Evolutionary conservation across 2,329 filamentous ascomycete species (phyloP).

Genomic region (Ophiostoma quercus): DNA sequence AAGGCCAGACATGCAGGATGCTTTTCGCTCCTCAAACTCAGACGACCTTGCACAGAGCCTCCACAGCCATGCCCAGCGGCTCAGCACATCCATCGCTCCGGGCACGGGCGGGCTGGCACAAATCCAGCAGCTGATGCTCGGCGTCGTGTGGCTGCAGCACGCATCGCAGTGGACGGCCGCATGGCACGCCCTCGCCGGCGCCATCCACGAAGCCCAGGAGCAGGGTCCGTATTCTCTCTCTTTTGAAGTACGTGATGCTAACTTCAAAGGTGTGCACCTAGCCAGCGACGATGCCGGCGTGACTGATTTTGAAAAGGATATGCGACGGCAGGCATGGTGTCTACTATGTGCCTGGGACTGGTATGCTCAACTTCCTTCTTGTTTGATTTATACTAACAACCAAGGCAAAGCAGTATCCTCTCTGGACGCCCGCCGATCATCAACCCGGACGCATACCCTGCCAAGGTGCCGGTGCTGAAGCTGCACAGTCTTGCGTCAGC

Average conservation of each 20-base stretch:
- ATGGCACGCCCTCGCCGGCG: constrained; percentile 43
- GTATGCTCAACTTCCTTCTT: constrained; percentile 30
- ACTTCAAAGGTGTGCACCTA: constrained; percentile 38
- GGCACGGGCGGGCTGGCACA: constrained; percentile 42
- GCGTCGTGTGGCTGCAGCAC: constrained; percentile 43
- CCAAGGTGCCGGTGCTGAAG: constrained; percentile 34
- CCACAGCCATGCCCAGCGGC: constrained; percentile 26
- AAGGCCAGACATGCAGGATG: constrained; percentile 39
- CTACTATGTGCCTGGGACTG: constrained; percentile 46
- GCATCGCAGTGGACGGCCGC: constrained; percentile 44
- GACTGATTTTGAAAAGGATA: constrained; percentile 44
- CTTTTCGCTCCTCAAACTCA: constrained; percentile 24
- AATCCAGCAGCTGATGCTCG: constrained; percentile 47
- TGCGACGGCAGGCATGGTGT: constrained; percentile 43
- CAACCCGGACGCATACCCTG: constrained; percentile 37
- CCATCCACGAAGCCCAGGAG: constrained; percentile 46
- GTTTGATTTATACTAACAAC: neutral
- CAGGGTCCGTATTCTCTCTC: constrained; percentile 33
- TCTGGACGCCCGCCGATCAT: constrained; percentile 42
- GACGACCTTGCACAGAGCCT: neutral
- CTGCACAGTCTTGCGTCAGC: constrained; percentile 16
- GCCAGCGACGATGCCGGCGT: constrained; percentile 35
- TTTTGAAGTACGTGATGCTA: neutral
- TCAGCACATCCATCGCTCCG: constrained; percentile 40
- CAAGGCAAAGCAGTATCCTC: constrained; percentile 40